Evolutionary conservation across 768 basidiomycete genomes (phyloP), one percentile per base, ranked within the genome.

Genomic region (Mycena galericulata): DNA sequence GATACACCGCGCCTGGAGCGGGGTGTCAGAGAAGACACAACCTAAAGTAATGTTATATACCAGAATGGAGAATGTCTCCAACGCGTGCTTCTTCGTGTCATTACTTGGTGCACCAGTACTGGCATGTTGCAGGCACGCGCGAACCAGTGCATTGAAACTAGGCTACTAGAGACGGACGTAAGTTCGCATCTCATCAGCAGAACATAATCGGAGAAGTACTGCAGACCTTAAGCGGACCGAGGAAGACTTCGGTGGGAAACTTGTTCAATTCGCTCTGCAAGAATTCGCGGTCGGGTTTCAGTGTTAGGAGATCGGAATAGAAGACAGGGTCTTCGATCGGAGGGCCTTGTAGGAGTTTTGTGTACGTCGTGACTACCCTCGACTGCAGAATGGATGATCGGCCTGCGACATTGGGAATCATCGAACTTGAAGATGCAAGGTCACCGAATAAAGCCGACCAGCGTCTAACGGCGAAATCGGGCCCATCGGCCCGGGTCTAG

Each of bases 231-330:
- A 68, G 60, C 7, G 70, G 67, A 2, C 70, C 70, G 24, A 72
- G 62, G 26, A 60, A 50, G 6, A 49, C 63, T 65, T 72, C 63
- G 26, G 59, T 72, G 18, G 62, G 62, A 4, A 72, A 63, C 5
- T 41, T 62, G 43, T 65, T 58, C 24, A 72, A 59, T 32, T 68
- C 53, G 79, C 24, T 72, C 72, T 59, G 76, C 76, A 30, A 89
- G 76, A 67, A 89, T 18, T 79, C 77, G 10, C 78, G 78, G 68
- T 92, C 86, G 6, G 88, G 81, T 1, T 88, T 85, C 46, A 90
- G 79, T 30, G 82, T 75, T 30, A 92, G 81, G 10, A 90, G 75
- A 62, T 83, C 81, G 6, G 82, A 77, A 83, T 87, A 92, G 77
- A 91, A 88, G 6, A 79, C 75, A 10, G 79, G 73, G 56, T 84